A percentile compares a stretch with the other conserved stretches of the same genome.
These are phyloP conservation scores for Penicillium digitatum DNA, from an alignment of 2,329 filamentous ascomycete species.

Conservation along the genomic window DNA sequence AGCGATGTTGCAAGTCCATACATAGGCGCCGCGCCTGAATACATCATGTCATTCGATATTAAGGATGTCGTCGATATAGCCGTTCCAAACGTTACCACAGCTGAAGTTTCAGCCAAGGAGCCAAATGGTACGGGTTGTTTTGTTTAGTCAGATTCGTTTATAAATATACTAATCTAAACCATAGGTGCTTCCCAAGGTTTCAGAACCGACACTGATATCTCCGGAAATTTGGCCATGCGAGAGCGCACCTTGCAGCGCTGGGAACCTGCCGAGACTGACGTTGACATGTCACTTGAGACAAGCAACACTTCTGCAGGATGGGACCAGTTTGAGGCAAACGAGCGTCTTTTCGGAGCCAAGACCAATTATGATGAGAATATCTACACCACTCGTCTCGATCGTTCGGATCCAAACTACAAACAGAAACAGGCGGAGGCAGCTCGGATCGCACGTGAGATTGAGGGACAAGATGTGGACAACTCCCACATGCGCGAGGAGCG, in stretches of 20 bases:
- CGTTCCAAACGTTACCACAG: conserved; percentile 51
- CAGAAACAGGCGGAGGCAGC: conserved; percentile 75
- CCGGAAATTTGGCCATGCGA: conserved; percentile 63
- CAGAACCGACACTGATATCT: conserved; percentile 84
- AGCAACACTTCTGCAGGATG: conserved; percentile 52
- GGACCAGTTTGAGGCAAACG: conserved; percentile 94
- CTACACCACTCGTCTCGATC: conserved; percentile 90
- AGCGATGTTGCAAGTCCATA: conserved; percentile 40
- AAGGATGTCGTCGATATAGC: conserved; percentile 58
- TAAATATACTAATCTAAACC: not conserved
- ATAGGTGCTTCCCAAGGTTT: conserved; percentile 65
- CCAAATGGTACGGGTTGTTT: conserved; percentile 53
- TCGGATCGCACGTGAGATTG: conserved; percentile 83
- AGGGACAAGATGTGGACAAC: conserved; percentile 68
- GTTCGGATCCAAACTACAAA: conserved; percentile 74
- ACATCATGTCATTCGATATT: conserved; percentile 58
- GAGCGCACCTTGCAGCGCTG: conserved; percentile 78
- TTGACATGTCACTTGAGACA: conserved; percentile 71
- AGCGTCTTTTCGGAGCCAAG: conserved; percentile 78
- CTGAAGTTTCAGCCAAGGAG: conserved; percentile 49
- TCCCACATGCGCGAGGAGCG: conserved; percentile 88
- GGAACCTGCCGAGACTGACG: conserved; percentile 63
- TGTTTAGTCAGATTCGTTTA: not conserved
- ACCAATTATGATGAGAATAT: conserved; percentile 91
- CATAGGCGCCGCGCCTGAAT: conserved; percentile 43